Evolutionary conservation across 139 green algal genomes (phyloP).

Genomic region (Zygnema cylindricum): DNA sequence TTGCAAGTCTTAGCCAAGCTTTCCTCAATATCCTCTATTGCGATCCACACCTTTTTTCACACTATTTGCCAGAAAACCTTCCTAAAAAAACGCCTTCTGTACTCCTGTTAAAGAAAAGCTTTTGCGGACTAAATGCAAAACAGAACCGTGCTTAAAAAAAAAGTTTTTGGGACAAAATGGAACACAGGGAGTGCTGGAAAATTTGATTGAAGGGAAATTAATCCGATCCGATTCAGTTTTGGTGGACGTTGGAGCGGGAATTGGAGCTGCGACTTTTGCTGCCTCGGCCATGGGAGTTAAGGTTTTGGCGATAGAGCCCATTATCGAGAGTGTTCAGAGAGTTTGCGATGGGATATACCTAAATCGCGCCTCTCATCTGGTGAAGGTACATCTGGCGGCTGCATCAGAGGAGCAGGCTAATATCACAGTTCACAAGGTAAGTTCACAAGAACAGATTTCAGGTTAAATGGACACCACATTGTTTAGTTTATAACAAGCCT

Average conservation of each 20-base stretch:
- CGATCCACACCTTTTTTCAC: too few relatives aligned
- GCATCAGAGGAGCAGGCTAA: conserved; percentile 12
- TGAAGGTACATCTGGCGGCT: conserved; percentile 29
- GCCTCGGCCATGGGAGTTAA: conserved; percentile 33
- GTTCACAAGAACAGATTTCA: too few relatives aligned
- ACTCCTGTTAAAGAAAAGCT: too few relatives aligned
- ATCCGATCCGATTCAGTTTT: background rate
- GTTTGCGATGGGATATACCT: conserved; percentile 26
- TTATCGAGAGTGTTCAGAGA: conserved; percentile 19
- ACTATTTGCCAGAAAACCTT: too few relatives aligned
- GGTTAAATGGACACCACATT: too few relatives aligned
- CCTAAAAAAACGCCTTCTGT: too few relatives aligned
- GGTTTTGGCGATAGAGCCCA: conserved; percentile 30
- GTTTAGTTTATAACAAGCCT: too few relatives aligned
- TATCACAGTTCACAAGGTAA: conserved; percentile 33
- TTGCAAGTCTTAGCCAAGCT: too few relatives aligned
- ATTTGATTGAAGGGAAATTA: conserved; percentile 5
- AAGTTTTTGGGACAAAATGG: too few relatives aligned
- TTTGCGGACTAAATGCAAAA: too few relatives aligned
- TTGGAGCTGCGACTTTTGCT: conserved; percentile 26
- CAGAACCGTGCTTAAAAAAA: too few relatives aligned
- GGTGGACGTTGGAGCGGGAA: conserved; percentile 20
- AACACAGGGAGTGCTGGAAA: background rate
- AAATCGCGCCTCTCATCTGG: background rate
- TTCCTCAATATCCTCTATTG: too few relatives aligned